Evolutionary conservation across 768 basidiomycete genomes (phyloP), one percentile per base, ranked within the genome.

Genomic region (Phlebiopsis flavidoalba): DNA sequence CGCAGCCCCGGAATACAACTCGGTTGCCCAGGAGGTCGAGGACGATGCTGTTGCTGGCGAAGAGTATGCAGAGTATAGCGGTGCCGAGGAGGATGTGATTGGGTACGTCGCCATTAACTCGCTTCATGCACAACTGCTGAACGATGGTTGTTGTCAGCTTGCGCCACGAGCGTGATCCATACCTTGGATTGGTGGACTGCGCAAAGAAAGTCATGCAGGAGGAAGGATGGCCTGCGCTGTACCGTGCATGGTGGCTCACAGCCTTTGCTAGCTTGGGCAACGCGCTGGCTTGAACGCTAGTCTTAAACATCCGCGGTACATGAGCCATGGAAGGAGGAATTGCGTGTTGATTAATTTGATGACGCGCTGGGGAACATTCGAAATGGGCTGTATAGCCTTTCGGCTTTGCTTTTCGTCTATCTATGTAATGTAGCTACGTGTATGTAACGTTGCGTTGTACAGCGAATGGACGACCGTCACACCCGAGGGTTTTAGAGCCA

Each of bases 181-280:
- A 94, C 68, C 69, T 80, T 37, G 87, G 92, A 7, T 71, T 94
- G 35, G 70, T 82, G 8, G 89, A 94, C 69, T 93, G 91, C 61
- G 85, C 78, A 11, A 89, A 88, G 73, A 80, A 84, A 64, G 91
- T 93, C 36, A 69, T 88, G 12, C 80, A 87, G 36, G 92, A 95
- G 71, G 93, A 95, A 70, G 93, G 93, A 0, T 81, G 80, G 75
- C 70, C 71, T 64, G 80, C 89, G 0, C 71, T 95, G 57, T 92
- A 90, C 69, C 86, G 91, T 36, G 92, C 87, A 5, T 93, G 91
- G 91, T 93, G 91, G 92, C 69, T 92, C 53, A 91, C 88, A 4
- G 75, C 89, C 71, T 65, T 91, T 45, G 87, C 83, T 31, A 82
- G 82, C 45, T 70, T 88, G 36, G 75, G 70, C 53, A 86, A 83